Evolutionary conservation across 2,329 filamentous ascomycete species (phyloP).

Genomic region (Monosporascus sp.): DNA sequence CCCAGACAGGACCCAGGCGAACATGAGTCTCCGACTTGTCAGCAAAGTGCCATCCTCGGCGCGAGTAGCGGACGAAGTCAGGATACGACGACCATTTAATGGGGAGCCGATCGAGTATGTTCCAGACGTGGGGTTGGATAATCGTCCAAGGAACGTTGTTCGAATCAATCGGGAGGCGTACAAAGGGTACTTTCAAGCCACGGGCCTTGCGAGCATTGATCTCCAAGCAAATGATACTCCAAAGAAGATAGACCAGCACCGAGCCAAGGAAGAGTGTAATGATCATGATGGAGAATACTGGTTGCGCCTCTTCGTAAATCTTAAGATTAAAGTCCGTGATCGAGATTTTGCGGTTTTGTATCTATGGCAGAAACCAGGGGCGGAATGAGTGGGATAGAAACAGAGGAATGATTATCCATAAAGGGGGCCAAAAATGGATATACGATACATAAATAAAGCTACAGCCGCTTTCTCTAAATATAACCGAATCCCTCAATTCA

Average conservation of each 20-base stretch:
- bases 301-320: no score
- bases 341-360: no score
- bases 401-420: no score
- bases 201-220: not conserved
- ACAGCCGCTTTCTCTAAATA: no score
- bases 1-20: constrained; percentile 19
- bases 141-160: not conserved
- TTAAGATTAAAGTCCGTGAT: no score
- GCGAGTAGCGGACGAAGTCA: constrained; percentile 17
- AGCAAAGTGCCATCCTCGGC: constrained; percentile 18
- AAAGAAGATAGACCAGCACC: not conserved
- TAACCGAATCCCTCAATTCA: no score
- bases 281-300: no score
- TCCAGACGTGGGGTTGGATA: constrained; percentile 18
- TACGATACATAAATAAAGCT: no score
- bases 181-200: not conserved
- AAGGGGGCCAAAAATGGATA: no score
- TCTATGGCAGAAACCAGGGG: no score
- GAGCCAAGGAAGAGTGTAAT: not conserved
- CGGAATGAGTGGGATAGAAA: no score
- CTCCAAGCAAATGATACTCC: not conserved
- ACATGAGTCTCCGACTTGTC: constrained; percentile 8
- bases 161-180: not conserved
- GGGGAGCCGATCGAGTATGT: constrained; percentile 13
- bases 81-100: constrained; percentile 18